phyloP scores from a whole-genome alignment of 2,329 filamentous ascomycete species.

The Coniella vitis region DNA sequence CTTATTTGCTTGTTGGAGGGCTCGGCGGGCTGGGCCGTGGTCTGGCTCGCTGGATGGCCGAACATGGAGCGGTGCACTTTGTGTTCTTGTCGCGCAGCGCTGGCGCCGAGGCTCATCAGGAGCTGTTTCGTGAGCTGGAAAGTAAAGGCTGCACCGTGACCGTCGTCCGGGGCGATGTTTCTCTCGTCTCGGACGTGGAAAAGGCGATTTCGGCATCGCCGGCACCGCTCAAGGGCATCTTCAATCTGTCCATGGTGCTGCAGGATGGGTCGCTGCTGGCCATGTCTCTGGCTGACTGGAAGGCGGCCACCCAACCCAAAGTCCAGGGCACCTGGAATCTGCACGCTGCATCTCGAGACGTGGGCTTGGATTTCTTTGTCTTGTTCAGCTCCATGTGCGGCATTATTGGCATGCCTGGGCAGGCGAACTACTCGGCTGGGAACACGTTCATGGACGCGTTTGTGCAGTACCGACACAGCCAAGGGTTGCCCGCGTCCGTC shows the following conservation, averaged over 20 bases:
- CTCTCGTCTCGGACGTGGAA: not conserved
- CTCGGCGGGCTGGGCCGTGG: slow-evolving; percentile 3
- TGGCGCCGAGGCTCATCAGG: not conserved
- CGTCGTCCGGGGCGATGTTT: slow-evolving; percentile 2
- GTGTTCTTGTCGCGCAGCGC: slow-evolving; percentile 4
- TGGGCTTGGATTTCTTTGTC: slow-evolving; percentile 18
- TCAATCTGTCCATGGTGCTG: slow-evolving; percentile 9
- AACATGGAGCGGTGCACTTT: not conserved
- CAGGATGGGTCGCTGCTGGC: slow-evolving; percentile 3
- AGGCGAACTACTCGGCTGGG: slow-evolving; percentile 21
- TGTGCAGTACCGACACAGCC: slow-evolving; percentile 25
- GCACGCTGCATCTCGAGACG: slow-evolving; percentile 21
- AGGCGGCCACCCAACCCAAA: slow-evolving; percentile 18
- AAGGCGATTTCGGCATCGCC: not conserved
- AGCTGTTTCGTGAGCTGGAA: not conserved
- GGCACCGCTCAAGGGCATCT: not conserved
- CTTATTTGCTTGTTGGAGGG: slow-evolving; percentile 2
- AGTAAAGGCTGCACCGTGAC: slow-evolving; percentile 1
- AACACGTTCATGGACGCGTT: slow-evolving; percentile 31
- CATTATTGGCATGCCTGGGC: slow-evolving; percentile 2
- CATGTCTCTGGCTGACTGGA: slow-evolving; percentile 26
- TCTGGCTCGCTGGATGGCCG: slow-evolving; percentile 4
- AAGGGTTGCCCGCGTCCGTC: slow-evolving; percentile 27
- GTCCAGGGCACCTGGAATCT: slow-evolving; percentile 10
- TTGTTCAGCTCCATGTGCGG: slow-evolving; percentile 3